Conservation (phyloP, 768 basidiomycete genomes). For the Phaeotremella skinneri region DNA sequence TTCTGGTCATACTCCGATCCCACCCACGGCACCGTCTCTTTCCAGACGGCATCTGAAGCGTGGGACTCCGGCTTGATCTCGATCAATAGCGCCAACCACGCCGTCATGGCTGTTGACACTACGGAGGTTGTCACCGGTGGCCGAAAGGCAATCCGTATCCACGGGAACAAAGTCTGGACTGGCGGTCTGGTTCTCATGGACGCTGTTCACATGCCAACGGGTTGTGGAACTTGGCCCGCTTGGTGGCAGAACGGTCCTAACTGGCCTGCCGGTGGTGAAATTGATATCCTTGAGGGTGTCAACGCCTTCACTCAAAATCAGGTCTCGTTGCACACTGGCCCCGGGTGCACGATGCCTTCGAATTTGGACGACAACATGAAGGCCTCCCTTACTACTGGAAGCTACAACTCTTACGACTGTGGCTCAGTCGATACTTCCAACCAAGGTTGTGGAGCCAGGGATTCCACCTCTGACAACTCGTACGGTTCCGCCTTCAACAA, state of each 20-base stretch:
- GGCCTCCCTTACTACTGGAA: slow-evolving; percentile 46
- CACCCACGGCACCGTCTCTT: slow-evolving; percentile 67
- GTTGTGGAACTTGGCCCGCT: slow-evolving; percentile 82
- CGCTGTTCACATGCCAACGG: slow-evolving; percentile 82
- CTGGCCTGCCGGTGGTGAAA: slow-evolving; percentile 52
- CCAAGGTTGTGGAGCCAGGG: slow-evolving; percentile 68
- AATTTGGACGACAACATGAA: slow-evolving; percentile 25
- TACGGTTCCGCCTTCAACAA: slow-evolving; percentile 85
- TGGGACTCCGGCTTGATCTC: slow-evolving; percentile 60
- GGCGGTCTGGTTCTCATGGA: slow-evolving; percentile 79
- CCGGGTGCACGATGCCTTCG: slow-evolving; percentile 52
- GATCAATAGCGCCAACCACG: slow-evolving; percentile 70
- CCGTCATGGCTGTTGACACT: slow-evolving; percentile 84
- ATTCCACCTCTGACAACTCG: slow-evolving; percentile 58
- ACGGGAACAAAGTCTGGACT: slow-evolving; percentile 53
- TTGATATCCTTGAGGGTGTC: slow-evolving; percentile 57
- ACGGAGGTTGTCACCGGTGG: slow-evolving; percentile 67
- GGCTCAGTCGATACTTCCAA: slow-evolving; percentile 47
- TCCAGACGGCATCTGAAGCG: slow-evolving; percentile 57
- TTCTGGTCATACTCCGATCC: slow-evolving; percentile 67
- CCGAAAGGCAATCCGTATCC: slow-evolving; percentile 74
- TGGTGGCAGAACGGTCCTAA: slow-evolving; percentile 60
- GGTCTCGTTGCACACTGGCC: slow-evolving; percentile 55
- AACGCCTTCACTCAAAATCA: slow-evolving; percentile 54
- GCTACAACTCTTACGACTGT: slow-evolving; percentile 48